Conservation (phyloP, 176 grass and related monocot genomes). For the Eleusine indica region DNA sequence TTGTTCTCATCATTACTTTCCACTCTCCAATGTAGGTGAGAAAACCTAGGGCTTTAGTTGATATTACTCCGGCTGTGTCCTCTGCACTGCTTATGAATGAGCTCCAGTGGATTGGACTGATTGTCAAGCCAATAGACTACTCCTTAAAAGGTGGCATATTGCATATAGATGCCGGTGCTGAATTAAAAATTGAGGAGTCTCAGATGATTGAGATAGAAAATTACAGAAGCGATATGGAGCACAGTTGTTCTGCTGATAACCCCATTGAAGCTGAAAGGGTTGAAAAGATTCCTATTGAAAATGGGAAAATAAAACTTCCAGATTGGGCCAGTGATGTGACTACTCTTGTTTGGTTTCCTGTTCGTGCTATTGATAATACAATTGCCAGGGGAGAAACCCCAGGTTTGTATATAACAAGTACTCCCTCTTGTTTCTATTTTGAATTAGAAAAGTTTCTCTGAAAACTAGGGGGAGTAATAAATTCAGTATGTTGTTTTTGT, state of each 20-base stretch:
- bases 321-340: slow-evolving; percentile 86
- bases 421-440: not conserved
- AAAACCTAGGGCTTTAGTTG: slow-evolving; percentile 91
- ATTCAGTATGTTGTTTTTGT: slow-evolving; percentile 27
- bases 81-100: slow-evolving; percentile 96
- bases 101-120: slow-evolving; percentile 95
- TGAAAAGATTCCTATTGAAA: slow-evolving; percentile 73
- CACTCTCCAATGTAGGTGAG: slow-evolving; percentile 60
- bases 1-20: slow-evolving; percentile 29
- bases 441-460: not conserved
- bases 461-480: not conserved
- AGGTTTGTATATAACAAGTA: slow-evolving; percentile 60
- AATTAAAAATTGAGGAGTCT: slow-evolving; percentile 84
- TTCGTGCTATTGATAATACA: slow-evolving; percentile 84
- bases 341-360: slow-evolving; percentile 95
- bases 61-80: slow-evolving; percentile 86
- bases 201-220: slow-evolving; percentile 91
- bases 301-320: slow-evolving; percentile 85
- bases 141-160: slow-evolving; percentile 88
- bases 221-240: slow-evolving; percentile 43
- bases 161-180: slow-evolving; percentile 92
- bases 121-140: slow-evolving; percentile 92
- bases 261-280: slow-evolving; percentile 41
- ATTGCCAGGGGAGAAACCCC: slow-evolving; percentile 78
- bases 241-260: slow-evolving; percentile 28